These are phyloP conservation scores for Sphaerosporella brunnea DNA, from an alignment of 495 filamentous ascomycete species.

Conservation along the genomic window DNA sequence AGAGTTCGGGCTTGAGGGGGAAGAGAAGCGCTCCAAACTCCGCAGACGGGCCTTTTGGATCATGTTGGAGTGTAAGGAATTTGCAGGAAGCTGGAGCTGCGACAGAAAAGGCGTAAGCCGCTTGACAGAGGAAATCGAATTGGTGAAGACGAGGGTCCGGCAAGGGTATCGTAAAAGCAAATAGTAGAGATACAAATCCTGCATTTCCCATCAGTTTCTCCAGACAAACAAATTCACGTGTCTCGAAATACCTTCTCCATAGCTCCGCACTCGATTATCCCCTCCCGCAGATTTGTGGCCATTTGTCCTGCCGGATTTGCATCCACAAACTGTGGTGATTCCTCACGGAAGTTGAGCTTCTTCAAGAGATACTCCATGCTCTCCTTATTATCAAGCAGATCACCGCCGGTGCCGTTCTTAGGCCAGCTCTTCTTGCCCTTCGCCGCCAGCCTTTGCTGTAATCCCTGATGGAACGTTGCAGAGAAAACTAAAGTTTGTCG, in stretches of 20 bases:
- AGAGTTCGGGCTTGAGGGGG: conserved; percentile 36
- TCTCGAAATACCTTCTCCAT: conserved; percentile 71
- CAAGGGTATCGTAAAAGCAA: conserved; percentile 68
- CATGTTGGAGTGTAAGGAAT: conserved; percentile 83
- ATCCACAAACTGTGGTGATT: conserved; percentile 78
- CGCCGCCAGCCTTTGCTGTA: conserved; percentile 77
- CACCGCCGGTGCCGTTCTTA: conserved; percentile 31
- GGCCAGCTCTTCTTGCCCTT: conserved; percentile 33
- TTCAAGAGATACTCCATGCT: conserved; percentile 85
- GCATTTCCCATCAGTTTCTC: conserved; percentile 6
- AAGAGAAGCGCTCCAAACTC: conserved; percentile 77
- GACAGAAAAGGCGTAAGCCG: conserved; percentile 73
- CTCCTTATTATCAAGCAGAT: conserved; percentile 50
- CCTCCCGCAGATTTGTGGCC: conserved; percentile 70
- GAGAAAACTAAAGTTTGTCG: conserved; percentile 92
- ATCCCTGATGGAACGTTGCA: conserved; percentile 74
- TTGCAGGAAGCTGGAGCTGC: conserved; percentile 57
- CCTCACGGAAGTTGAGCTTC: conserved; percentile 69
- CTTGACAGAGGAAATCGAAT: conserved; percentile 83
- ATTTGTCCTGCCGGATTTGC: conserved; percentile 70
- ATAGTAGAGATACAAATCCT: conserved; percentile 87
- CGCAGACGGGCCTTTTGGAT: conserved; percentile 88
- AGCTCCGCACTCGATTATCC: conserved; percentile 74
- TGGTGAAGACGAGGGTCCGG: conserved; percentile 76
- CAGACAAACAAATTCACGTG: no score